Evolutionary conservation across 2,329 filamentous ascomycete species (phyloP).

Genomic region (Pleomassaria siparia): DNA sequence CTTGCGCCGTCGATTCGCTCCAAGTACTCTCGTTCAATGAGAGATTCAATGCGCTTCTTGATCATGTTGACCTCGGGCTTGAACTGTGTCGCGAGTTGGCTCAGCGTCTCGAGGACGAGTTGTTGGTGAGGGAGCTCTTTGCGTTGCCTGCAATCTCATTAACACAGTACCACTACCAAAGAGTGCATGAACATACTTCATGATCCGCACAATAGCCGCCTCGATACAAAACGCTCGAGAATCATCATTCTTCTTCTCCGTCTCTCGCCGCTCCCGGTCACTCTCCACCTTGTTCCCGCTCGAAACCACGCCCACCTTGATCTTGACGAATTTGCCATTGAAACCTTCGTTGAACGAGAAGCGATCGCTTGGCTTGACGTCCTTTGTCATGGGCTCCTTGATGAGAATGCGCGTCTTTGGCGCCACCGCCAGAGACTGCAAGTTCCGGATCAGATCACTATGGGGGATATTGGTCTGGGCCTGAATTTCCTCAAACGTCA

Average conservation of each 20-base stretch:
- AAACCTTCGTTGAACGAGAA: conserved; percentile 85
- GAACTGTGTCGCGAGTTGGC: conserved; percentile 69
- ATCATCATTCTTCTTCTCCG: conserved; percentile 75
- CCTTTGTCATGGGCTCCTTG: conserved; percentile 79
- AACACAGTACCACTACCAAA: neutral
- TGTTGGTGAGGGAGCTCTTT: conserved; percentile 70
- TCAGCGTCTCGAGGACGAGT: conserved; percentile 70
- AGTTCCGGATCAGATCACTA: conserved; percentile 71
- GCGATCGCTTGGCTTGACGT: conserved; percentile 71
- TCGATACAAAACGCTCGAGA: conserved; percentile 71
- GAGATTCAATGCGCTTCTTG: conserved; percentile 77
- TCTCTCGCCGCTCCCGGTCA: conserved; percentile 64
- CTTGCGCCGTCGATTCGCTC: conserved; percentile 70
- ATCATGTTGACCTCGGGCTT: conserved; percentile 75
- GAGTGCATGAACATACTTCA: conserved; percentile 67
- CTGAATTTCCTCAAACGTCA: conserved; percentile 77
- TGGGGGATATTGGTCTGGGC: conserved; percentile 76
- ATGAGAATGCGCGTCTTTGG: conserved; percentile 79
- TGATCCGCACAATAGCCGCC: conserved; percentile 76
- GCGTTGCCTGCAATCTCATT: conserved; percentile 60
- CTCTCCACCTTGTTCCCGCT: conserved; percentile 84
- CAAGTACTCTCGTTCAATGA: conserved; percentile 76
- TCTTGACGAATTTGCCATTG: conserved; percentile 77
- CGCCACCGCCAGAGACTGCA: conserved; percentile 80
- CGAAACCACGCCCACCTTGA: conserved; percentile 84